These are phyloP conservation scores for Citrullus amarus DNA, from an alignment of 306 rosid species.

Conservation along the genomic window DNA sequence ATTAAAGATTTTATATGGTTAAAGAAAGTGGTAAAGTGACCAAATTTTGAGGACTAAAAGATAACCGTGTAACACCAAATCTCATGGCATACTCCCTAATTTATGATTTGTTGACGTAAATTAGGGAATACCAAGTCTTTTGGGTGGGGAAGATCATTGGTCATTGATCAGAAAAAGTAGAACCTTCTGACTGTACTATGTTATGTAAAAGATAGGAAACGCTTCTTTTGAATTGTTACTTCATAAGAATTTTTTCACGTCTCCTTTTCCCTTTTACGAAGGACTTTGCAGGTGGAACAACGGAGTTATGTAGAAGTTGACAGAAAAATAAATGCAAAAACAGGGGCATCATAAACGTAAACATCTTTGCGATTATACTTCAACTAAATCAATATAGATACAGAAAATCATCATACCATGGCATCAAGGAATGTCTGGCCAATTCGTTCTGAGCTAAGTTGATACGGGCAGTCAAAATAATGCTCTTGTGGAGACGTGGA, in stretches of 20 bases:
- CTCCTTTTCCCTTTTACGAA: background rate
- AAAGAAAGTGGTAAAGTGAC: background rate
- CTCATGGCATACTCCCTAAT: background rate
- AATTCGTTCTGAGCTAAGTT: slow-evolving; percentile 64
- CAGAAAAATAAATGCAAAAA: background rate
- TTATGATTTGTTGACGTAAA: background rate
- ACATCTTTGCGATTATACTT: background rate
- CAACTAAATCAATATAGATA: background rate
- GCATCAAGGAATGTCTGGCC: slow-evolving; percentile 94
- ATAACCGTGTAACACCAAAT: background rate
- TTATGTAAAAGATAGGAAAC: background rate
- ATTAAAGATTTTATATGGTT: background rate
- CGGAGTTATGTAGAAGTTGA: background rate
- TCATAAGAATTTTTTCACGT: background rate
- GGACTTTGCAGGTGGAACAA: background rate
- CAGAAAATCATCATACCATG: slow-evolving; percentile 26
- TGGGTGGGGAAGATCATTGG: background rate
- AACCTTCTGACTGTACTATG: background rate
- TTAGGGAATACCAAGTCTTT: background rate
- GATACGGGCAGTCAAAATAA: slow-evolving; percentile 86
- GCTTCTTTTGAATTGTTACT: background rate
- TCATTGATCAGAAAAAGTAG: too few relatives aligned
- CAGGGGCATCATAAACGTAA: background rate
- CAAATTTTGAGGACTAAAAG: background rate
- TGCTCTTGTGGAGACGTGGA: slow-evolving; percentile 90